These are phyloP conservation scores for Phaffia australis DNA, from an alignment of 768 basidiomycete species.

Conservation along the genomic window DNA sequence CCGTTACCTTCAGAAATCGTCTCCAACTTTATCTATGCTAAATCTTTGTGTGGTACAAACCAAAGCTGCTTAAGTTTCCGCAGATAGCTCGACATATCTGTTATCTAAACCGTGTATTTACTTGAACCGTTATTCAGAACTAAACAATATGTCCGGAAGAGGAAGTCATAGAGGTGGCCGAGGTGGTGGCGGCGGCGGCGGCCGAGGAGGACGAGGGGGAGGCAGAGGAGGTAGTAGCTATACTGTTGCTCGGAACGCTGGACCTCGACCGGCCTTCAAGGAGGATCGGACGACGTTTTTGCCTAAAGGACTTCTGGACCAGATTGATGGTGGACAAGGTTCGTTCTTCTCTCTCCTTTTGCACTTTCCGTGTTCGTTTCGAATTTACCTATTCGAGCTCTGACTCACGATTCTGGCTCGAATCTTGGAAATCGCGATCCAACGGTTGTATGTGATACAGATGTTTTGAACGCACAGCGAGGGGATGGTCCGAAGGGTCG, in stretches of 20 bases:
- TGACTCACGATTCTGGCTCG: background rate
- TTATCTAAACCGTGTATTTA: background rate
- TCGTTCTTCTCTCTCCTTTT: background rate
- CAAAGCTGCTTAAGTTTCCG: too few relatives aligned
- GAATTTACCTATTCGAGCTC: too few relatives aligned
- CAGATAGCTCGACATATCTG: background rate
- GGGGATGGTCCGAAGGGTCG: background rate
- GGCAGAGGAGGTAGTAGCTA: slow-evolving; percentile 3
- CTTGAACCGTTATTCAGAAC: background rate
- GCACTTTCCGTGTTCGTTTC: background rate
- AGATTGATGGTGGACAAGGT: background rate
- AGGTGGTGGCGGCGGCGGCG: slow-evolving; percentile 8
- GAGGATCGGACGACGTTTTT: slow-evolving; percentile 19
- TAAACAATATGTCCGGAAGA: background rate
- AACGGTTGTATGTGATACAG: background rate
- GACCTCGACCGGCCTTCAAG: slow-evolving; percentile 13
- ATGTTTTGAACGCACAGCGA: slow-evolving; percentile 1
- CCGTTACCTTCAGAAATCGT: too few relatives aligned
- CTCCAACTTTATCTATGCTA: too few relatives aligned
- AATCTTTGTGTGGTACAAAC: too few relatives aligned
- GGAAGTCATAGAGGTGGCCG: background rate
- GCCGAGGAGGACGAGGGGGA: slow-evolving; percentile 7
- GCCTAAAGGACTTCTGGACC: slow-evolving; percentile 9
- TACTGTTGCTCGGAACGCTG: background rate
- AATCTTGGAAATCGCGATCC: too few relatives aligned